These are phyloP conservation scores for Hypoxylon sp. DNA, from an alignment of 2,329 filamentous ascomycete genomes.

Conservation along the genomic window DNA sequence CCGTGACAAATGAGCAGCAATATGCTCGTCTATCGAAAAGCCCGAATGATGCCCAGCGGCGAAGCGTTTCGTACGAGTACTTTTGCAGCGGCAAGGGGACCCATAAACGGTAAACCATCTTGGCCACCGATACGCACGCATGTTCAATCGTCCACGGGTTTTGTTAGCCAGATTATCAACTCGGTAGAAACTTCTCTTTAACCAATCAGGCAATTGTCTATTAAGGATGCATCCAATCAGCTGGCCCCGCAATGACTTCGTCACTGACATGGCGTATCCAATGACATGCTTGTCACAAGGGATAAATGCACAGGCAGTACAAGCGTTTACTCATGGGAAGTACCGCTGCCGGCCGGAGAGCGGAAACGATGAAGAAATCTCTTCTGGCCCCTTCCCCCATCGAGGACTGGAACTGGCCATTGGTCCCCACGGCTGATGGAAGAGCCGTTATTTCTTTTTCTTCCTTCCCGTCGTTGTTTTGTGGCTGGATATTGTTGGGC, in stretches of 20 bases:
- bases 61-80: conserved; percentile 33
- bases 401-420: conserved; percentile 29
- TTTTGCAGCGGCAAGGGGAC: conserved; percentile 42
- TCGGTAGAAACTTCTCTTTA: conserved; percentile 45
- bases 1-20: conserved; percentile 39
- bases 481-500: conserved; percentile 30
- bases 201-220: conserved; percentile 47
- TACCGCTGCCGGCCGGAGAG: conserved; percentile 41
- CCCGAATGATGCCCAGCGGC: conserved; percentile 45
- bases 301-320: conserved; percentile 47
- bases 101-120: conserved; percentile 39
- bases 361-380: conserved; percentile 39
- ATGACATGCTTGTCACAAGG: conserved; percentile 46
- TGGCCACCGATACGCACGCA: conserved; percentile 45
- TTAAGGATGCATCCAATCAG: conserved; percentile 40
- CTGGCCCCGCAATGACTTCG: conserved; percentile 40
- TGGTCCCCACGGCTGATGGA: conserved; percentile 37
- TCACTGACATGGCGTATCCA: conserved; percentile 43
- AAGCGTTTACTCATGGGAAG: conserved; percentile 29
- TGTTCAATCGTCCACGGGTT: conserved; percentile 45
- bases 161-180: conserved; percentile 45
- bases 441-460: conserved; percentile 18
- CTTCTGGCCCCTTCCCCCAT: conserved; percentile 20
- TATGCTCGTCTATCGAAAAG: conserved; percentile 31
- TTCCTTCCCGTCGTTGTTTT: conserved; percentile 15